phyloP scores from a whole-genome alignment of 2,329 filamentous ascomycete species.

The Clarireedia homoeocarpa region DNA sequence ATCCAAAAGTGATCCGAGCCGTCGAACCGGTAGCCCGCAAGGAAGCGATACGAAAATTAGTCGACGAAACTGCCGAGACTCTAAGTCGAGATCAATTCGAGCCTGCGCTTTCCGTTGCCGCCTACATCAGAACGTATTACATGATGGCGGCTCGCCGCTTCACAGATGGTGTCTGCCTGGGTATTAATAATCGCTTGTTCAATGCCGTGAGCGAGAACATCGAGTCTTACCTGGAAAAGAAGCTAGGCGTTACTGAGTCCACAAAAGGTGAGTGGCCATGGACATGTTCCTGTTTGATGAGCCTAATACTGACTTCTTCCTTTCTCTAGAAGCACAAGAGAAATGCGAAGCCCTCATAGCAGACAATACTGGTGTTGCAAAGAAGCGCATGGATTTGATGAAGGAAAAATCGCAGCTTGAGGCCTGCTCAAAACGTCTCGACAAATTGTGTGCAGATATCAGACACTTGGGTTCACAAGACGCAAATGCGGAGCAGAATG shows the following conservation, averaged over 20 bases:
- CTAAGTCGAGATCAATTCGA: slow-evolving; percentile 51
- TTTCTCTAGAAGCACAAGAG: no score
- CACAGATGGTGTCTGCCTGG: slow-evolving; percentile 38
- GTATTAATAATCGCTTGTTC: slow-evolving; percentile 12
- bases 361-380: no score
- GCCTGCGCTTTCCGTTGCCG: slow-evolving; percentile 53
- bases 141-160: slow-evolving; percentile 57
- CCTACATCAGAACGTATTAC: slow-evolving; percentile 62
- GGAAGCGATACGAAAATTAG: neutral
- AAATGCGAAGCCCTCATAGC: no score
- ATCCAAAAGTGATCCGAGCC: neutral
- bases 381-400: no score
- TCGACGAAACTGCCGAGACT: slow-evolving; percentile 18
- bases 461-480: no score
- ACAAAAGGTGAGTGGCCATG: neutral
- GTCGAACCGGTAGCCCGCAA: slow-evolving; percentile 3
- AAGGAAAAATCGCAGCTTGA: no score
- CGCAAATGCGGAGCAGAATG: no score
- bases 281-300: neutral
- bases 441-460: no score
- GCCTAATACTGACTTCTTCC: no score
- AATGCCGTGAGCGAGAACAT: slow-evolving; percentile 7
- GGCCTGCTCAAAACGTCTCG: no score
- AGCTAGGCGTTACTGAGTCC: slow-evolving; percentile 8
- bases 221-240: slow-evolving; percentile 8